Evolutionary conservation across 2,329 filamentous ascomycete species (phyloP).

Genomic region (Pseudocercospora crystallina): DNA sequence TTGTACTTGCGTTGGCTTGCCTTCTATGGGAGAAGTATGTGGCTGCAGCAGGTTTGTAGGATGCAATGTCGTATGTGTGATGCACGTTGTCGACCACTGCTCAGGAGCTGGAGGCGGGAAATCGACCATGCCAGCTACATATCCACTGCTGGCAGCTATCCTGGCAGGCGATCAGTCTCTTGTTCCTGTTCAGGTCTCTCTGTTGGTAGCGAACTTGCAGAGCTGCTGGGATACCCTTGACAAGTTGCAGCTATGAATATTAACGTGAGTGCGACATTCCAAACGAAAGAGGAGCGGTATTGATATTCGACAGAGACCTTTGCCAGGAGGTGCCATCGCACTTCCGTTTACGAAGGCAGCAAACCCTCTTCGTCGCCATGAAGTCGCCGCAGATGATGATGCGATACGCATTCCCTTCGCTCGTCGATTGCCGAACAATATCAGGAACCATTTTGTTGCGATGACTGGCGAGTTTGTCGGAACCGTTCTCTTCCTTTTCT

Average conservation of each 20-base stretch:
- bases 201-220: no score
- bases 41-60: no score
- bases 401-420: constrained; percentile 36
- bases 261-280: constrained; percentile 20
- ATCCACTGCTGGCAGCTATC: no score
- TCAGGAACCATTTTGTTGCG: constrained; percentile 46
- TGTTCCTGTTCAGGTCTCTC: no score
- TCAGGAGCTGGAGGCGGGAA: no score
- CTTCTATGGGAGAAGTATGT: no score
- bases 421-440: constrained; percentile 45
- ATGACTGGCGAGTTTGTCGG: constrained; percentile 48
- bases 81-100: no score
- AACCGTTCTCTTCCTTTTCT: constrained; percentile 46
- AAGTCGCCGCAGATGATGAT: constrained; percentile 24
- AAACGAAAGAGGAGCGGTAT: neutral
- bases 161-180: no score
- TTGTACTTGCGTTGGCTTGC: no score
- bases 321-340: constrained; percentile 29
- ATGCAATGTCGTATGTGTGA: no score
- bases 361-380: constrained; percentile 22
- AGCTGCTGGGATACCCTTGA: no score
- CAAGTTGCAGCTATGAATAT: constrained; percentile 23
- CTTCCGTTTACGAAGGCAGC: constrained; percentile 36
- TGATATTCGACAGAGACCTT: constrained; percentile 7
- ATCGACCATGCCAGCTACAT: no score